Evolutionary conservation across 164 flowering plant genomes (phyloP), one percentile per base, ranked within the genome.

Genomic region (Aristolochia contorta): DNA sequence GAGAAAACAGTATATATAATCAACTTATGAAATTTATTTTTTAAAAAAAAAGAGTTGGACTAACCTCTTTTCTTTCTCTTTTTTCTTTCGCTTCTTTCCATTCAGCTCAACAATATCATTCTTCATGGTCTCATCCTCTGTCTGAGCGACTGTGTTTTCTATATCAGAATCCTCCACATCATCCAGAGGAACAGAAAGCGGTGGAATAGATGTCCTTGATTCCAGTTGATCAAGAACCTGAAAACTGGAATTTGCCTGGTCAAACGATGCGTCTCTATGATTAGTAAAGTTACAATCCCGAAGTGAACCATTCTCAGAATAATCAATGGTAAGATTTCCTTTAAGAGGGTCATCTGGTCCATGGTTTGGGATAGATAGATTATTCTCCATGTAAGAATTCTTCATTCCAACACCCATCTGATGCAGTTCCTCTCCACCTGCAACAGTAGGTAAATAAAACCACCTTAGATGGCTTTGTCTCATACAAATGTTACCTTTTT

Each of bases 381-480:
- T 56, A 64, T 70, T 70, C 24, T 15, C n/a, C 27, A 78, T 30
- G 61, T 86, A 81, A 5, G 86, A 80, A 57, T 54, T 68, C 77
- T 94, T 94, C 92, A 88, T 80, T 65, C 99, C 97, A 61, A 94
- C 88, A 47, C 95, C 79, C 45, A 93, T 74, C 15, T 96, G 76
- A 51, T 69, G 74, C 63, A 77, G 81, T 67, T 90, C 93, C 67
- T 63, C 70, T 90, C 89, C 68, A 93, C 80, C 97, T 91, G 65
- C 60, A 43, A 56, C 32, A 15, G 6, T 58, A 30, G 19, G 51
- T 50, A n/a, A 62, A 66, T 41, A 37, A 20, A 46, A 19, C 20
- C 41, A 24, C 55, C 53, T 46, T 55, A 32, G 8, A 18, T 49
- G 19, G 1, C n/a, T n/a, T 16, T 49, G 16, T 16, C 53, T 49